phyloP scores from a whole-genome alignment of 768 basidiomycete species.

The Xerocomus spinulosus region DNA sequence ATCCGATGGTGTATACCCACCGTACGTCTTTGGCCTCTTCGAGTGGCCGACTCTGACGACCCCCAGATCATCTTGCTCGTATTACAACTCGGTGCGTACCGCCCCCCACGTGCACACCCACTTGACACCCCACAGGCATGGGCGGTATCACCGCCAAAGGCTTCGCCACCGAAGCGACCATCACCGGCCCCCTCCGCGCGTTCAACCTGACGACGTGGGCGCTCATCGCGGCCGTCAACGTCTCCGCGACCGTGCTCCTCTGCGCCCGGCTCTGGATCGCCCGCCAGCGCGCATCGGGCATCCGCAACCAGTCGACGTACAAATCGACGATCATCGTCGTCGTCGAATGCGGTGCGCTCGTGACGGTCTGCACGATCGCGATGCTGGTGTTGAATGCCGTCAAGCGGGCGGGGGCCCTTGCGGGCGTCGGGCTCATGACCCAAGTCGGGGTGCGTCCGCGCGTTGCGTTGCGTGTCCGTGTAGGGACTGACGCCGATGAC shows the following conservation, averaged over 20 bases:
- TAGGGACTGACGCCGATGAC: no score
- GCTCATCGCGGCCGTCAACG: slow-evolving; percentile 16
- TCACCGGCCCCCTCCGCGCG: not conserved
- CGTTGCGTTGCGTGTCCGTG: not conserved
- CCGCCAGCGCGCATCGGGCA: not conserved
- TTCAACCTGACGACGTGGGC: slow-evolving; percentile 14
- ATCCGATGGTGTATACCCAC: slow-evolving; percentile 16
- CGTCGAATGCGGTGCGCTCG: slow-evolving; percentile 21
- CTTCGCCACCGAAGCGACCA: not conserved
- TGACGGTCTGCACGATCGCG: slow-evolving; percentile 11
- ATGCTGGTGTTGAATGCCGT: slow-evolving; percentile 14
- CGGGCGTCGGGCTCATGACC: slow-evolving; percentile 18
- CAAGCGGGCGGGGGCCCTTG: slow-evolving; percentile 2
- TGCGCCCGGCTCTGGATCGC: slow-evolving; percentile 16
- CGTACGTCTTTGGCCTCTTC: slow-evolving; percentile 6
- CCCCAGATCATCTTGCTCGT: slow-evolving; percentile 11
- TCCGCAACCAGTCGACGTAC: slow-evolving; percentile 9
- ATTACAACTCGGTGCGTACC: slow-evolving; percentile 15
- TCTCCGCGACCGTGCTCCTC: slow-evolving; percentile 15
- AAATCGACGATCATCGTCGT: slow-evolving; percentile 15
- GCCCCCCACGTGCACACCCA: not conserved
- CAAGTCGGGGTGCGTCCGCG: slow-evolving; percentile 10
- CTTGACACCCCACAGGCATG: slow-evolving; percentile 5
- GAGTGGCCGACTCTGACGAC: not conserved
- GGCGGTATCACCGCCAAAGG: slow-evolving; percentile 8